Evolutionary conservation across 805 yeast species (phyloP), one percentile per base, ranked within the genome.

Genomic region (Monosporozyma aerobia): DNA sequence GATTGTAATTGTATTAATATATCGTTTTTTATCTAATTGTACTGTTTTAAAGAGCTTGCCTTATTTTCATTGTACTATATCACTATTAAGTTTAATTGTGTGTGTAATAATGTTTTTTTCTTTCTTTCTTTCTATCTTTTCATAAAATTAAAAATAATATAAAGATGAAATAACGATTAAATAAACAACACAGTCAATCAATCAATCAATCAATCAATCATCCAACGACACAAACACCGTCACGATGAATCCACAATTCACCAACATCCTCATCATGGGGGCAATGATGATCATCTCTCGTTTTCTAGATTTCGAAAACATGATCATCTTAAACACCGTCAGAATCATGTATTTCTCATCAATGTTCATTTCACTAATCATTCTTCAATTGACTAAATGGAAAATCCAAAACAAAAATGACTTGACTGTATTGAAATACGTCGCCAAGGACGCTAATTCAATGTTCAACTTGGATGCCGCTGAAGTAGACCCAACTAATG

Each of bases 271-370:
- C 63, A 74, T 94, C 79, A 92, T 90, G 97, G 83, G 90, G 68
- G 86, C 81, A 77, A 88, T 89, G 88, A 92, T 90, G 96, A 97
- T 90, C 73, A 86, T 90, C 58, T 82, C 97, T 58, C 87, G 89
- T 71, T 82, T 80, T 68, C 76, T 94, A 57, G 94, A 92, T 71
- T 82, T 90, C 71, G 97, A 92, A 70, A 80, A 90, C 72, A 92
- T 95, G 47, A 71, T 72, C 58, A 78, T 81, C 53, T 74, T 90
- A 50, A 72, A 85, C 68, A 85, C 81, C 68, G 90, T 88, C 51
- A 82, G 99, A 70, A 73, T 75, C 40, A 80, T 81, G 46, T 94
- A 88, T 74, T 70, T 78, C 47, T 61, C 83, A 23, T 81, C 90
- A 65, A 89, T 87, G 63, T 64, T 76, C 39, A 56, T 83, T 54